Base-by-base conservation (phyloP, 2,329 filamentous ascomycete genomes). In the Penicillium frequentans region DNA sequence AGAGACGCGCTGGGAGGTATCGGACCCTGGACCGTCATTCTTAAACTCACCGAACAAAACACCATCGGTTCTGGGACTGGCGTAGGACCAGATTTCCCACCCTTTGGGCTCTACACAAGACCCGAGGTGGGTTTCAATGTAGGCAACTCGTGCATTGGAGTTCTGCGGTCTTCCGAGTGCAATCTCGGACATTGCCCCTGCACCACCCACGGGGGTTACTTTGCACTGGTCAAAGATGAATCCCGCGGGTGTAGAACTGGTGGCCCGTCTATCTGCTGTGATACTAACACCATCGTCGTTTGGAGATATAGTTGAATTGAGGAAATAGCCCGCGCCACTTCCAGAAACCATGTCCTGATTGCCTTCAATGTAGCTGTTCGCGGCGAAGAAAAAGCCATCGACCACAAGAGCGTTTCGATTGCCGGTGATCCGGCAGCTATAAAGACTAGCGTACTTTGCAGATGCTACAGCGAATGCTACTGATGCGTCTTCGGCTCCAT, bases 291-390 rank as follows among this genome's bases (percentile, higher is more conserved):
- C 70, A 39, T 75, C 73, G n/a, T 69, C 66, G 44, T 73, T 75
- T 0, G 73, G 69, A 5, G 72, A 67, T 21, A 75, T 75, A 5
- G 69, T 73, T 3, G 69, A 70, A 51, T 68, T 68, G 24, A 65
- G 66, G 68, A 81, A 80, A 58, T 81, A 81, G 8, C 70, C 78
- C 0, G 76, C 69, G 2, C 77, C 78, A 24, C 70, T 66, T 10
- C 78, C 78, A 63, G 73, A 73, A 19, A 75, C 79, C 70, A 79
- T 77, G 35, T 80, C 75, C 27, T 76, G 66, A 24, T 73, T 76
- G 5, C 74, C 75, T 56, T 74, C 71, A 31, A 77, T 70, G 55
- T 75, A 74, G 14, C 70, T 73, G 59, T 76, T 74, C 61, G 73
- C 76, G 1, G 71, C 68, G 58, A 77, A 78, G n/a, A 77, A 52